Conservation (phyloP, 768 basidiomycete species). For the Auricularia sp. region DNA sequence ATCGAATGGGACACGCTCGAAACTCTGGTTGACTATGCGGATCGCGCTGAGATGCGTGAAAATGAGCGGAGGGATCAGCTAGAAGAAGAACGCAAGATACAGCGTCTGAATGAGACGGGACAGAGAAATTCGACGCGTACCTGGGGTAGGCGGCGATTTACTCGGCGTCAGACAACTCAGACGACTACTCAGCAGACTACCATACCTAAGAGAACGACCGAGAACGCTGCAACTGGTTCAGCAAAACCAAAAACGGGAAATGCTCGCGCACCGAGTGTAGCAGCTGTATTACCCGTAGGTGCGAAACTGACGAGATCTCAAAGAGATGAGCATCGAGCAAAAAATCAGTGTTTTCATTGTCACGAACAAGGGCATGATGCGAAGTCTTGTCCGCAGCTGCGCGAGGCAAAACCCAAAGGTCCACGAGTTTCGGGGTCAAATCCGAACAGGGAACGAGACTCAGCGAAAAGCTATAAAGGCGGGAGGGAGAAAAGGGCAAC, state of each 20-base stretch:
- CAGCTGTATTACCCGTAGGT: background rate
- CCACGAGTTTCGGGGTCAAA: no score
- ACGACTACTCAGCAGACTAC: background rate
- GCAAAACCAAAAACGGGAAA: background rate
- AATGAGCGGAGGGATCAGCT: background rate
- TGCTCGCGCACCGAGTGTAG: background rate
- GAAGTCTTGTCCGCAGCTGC: no score
- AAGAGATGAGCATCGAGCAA: background rate
- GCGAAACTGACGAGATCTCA: background rate
- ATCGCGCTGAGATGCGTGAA: background rate
- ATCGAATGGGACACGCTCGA: background rate
- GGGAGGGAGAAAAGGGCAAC: no score
- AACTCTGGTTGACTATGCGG: background rate
- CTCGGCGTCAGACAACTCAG: background rate
- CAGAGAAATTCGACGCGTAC: no score
- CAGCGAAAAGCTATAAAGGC: no score
- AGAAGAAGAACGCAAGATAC: background rate
- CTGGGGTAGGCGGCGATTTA: no score
- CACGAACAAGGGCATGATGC: background rate
- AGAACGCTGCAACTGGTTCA: no score
- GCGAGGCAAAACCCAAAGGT: no score
- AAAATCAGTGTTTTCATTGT: background rate
- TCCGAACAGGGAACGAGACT: constrained; percentile 9
- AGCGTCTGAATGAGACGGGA: no score
- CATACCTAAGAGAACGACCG: no score